Conservation (phyloP, 805 yeast species). For the Metschnikowia borealis region DNA sequence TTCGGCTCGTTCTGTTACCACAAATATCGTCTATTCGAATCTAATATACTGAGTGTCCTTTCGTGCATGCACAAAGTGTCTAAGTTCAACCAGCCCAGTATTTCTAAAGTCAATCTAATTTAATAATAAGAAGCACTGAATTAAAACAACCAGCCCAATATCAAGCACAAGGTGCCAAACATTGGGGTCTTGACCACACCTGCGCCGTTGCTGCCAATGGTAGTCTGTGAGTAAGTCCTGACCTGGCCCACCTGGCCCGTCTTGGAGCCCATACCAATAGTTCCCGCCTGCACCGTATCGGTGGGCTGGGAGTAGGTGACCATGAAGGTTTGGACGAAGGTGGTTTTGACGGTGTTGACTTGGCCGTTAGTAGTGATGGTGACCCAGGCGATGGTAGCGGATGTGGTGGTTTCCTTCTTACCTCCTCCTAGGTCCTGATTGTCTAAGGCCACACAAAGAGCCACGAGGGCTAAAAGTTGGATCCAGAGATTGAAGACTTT, state of each 20-base stretch:
- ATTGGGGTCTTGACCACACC: conserved; percentile 12
- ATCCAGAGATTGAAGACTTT: conserved; percentile 5
- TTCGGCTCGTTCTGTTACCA: too few species aligned
- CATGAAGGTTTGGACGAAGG: conserved; percentile 27
- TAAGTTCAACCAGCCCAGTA: too few species aligned
- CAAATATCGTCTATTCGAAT: too few species aligned
- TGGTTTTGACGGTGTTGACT: conserved; percentile 21
- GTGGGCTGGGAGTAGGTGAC: conserved; percentile 19
- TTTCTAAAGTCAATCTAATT: background rate
- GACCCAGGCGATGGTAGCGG: conserved; percentile 32
- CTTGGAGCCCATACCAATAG: conserved; percentile 29
- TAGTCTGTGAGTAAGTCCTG: conserved; percentile 28
- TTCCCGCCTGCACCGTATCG: conserved; percentile 22
- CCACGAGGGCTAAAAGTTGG: conserved; percentile 8
- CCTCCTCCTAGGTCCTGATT: conserved; percentile 5
- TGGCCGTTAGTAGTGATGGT: conserved; percentile 34
- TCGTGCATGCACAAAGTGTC: too few species aligned
- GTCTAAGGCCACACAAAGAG: conserved; percentile 11
- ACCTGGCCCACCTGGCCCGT: conserved; percentile 28
- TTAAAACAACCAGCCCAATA: conserved; percentile 8
- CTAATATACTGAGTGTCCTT: too few species aligned
- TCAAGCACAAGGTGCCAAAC: conserved; percentile 12
- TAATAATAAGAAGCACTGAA: background rate
- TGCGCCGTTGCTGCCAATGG: conserved; percentile 17
- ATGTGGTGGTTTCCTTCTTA: conserved; percentile 13